These are phyloP conservation scores for Corylus heterophylla DNA, from an alignment of 306 rosid species.

Conservation along the genomic window DNA sequence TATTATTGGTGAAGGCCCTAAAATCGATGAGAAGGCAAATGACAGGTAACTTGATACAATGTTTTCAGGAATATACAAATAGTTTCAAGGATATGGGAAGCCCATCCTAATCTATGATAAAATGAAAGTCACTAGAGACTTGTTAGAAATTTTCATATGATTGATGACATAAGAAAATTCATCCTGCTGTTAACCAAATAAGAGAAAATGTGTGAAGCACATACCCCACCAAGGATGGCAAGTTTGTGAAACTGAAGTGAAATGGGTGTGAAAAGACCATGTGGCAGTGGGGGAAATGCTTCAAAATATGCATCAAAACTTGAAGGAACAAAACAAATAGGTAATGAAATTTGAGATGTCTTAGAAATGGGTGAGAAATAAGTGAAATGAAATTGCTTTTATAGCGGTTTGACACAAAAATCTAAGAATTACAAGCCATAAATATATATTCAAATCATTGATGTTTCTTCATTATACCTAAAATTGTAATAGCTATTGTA, in stretches of 20 bases:
- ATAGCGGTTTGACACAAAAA: background rate
- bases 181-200: background rate
- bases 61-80: conserved; percentile 8
- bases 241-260: conserved; percentile 2
- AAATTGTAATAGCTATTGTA: background rate
- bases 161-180: conserved; percentile 2
- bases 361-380: background rate
- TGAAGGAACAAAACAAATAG: background rate
- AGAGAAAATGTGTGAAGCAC: background rate
- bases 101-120: conserved; percentile 7
- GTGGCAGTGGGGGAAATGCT: background rate
- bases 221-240: background rate
- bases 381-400: background rate
- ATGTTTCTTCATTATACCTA: background rate
- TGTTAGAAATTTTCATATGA: background rate
- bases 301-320: background rate
- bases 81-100: conserved; percentile 18
- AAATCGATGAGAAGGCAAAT: conserved; percentile 78
- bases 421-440: background rate
- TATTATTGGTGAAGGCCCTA: conserved; percentile 74
- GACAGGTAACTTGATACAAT: conserved; percentile 62
- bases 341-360: background rate
- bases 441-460: background rate
- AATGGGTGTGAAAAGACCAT: background rate
- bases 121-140: conserved; percentile 15